These are phyloP conservation scores for Ophiocordyceps robertsii DNA, from an alignment of 2,329 filamentous ascomycete species.

Conservation along the genomic window DNA sequence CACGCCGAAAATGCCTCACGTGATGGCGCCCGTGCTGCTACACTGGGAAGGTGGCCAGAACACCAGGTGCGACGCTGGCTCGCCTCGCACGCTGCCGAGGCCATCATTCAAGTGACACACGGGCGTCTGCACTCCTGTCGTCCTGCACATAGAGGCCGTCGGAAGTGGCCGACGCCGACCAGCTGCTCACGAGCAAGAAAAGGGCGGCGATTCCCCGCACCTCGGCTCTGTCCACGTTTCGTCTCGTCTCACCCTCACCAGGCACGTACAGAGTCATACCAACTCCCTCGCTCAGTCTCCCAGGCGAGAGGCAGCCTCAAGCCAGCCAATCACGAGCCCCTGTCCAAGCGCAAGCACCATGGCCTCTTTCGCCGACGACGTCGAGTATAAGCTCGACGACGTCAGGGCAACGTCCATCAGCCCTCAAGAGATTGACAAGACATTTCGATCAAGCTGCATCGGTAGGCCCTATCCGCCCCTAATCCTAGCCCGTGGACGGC, in stretches of 20 bases:
- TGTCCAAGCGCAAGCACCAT: constrained; percentile 9
- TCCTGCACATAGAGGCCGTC: neutral
- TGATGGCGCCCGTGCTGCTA: too few species aligned
- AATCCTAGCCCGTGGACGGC: neutral
- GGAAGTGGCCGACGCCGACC: constrained; percentile 4
- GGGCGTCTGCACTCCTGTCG: too few species aligned
- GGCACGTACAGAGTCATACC: neutral
- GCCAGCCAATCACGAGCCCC: neutral
- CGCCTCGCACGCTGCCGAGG: too few species aligned
- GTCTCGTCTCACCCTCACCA: neutral
- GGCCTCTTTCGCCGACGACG: constrained; percentile 26
- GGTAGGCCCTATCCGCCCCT: constrained; percentile 27
- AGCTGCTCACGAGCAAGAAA: neutral
- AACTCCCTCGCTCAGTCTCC: neutral
- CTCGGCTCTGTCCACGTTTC: neutral
- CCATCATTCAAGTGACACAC: too few species aligned
- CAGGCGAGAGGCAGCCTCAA: neutral
- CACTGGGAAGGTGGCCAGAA: too few species aligned
- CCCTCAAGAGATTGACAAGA: constrained; percentile 43
- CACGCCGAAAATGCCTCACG: too few species aligned
- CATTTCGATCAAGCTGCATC: constrained; percentile 47
- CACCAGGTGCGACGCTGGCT: too few species aligned
- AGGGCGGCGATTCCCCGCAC: neutral
- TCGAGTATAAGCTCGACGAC: constrained; percentile 42
- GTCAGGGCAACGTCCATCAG: constrained; percentile 35